A percentile compares a stretch with the other conserved stretches of the same genome.
Evolutionary conservation across 306 rosid genomes (phyloP).

Genomic region (Pyrus betulifolia): DNA sequence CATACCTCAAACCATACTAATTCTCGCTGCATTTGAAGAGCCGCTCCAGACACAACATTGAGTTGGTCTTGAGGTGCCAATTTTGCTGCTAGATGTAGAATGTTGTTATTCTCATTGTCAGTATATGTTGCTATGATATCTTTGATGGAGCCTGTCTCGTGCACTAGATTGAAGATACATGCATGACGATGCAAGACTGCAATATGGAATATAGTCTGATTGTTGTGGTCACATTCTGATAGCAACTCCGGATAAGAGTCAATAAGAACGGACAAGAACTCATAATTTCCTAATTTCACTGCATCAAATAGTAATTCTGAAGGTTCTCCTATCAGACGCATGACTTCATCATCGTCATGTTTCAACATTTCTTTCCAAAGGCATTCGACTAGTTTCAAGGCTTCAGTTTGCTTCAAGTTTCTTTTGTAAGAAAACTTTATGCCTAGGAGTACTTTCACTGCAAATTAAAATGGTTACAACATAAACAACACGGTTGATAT

Average conservation of each 20-base stretch:
- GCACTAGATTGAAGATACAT: slow-evolving; percentile 14
- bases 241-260: slow-evolving; percentile 9
- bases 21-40: slow-evolving; percentile 30
- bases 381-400: slow-evolving; percentile 1
- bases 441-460: neutral
- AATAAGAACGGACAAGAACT: slow-evolving; percentile 18
- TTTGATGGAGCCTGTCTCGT: slow-evolving; percentile 16
- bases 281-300: slow-evolving; percentile 17
- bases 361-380: slow-evolving; percentile 5
- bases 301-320: slow-evolving; percentile 11
- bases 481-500: neutral
- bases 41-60: slow-evolving; percentile 22
- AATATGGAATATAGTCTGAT: slow-evolving; percentile 14
- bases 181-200: slow-evolving; percentile 22
- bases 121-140: neutral
- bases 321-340: neutral
- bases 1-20: slow-evolving; percentile 26
- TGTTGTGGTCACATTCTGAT: neutral
- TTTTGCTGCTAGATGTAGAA: slow-evolving; percentile 17
- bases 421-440: neutral
- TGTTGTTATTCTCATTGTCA: neutral
- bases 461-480: neutral
- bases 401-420: neutral
- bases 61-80: slow-evolving; percentile 14
- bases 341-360: neutral